These are phyloP conservation scores for Candida sp. DNA, from an alignment of 1,139 yeast species.

Conservation along the genomic window DNA sequence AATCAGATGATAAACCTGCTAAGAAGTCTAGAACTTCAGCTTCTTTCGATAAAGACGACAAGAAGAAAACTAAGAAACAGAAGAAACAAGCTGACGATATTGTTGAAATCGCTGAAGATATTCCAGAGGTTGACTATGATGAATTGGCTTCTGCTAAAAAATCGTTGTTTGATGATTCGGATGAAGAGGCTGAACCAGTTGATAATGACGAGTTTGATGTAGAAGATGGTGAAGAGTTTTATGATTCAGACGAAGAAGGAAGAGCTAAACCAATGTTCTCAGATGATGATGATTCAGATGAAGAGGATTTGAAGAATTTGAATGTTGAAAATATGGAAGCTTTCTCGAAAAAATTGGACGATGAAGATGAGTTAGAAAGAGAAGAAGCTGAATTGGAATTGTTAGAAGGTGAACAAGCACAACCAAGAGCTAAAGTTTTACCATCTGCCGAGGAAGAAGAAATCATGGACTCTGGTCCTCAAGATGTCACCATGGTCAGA, in stretches of 20 bases:
- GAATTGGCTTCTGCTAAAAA: constrained; percentile 66
- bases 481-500: constrained; percentile 78
- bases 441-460: constrained; percentile 57
- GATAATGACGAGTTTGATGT: constrained; percentile 47
- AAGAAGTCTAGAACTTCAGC: constrained; percentile 13
- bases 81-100: constrained; percentile 23
- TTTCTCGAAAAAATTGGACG: constrained; percentile 64
- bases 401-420: constrained; percentile 52
- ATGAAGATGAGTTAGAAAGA: constrained; percentile 70
- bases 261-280: constrained; percentile 79
- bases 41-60: neutral
- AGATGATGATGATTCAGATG: constrained; percentile 67
- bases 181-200: constrained; percentile 41
- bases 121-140: constrained; percentile 64
- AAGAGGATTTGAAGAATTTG: constrained; percentile 72
- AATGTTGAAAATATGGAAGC: constrained; percentile 90
- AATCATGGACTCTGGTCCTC: constrained; percentile 49
- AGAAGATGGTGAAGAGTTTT: constrained; percentile 49
- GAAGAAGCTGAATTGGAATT: constrained; percentile 78
- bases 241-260: constrained; percentile 53
- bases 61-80: constrained; percentile 12
- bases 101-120: constrained; percentile 41
- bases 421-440: constrained; percentile 69
- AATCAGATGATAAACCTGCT: constrained; percentile 14
- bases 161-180: constrained; percentile 75